These are phyloP conservation scores for Tuber borchii DNA, from an alignment of 495 filamentous ascomycete species.

Conservation along the genomic window DNA sequence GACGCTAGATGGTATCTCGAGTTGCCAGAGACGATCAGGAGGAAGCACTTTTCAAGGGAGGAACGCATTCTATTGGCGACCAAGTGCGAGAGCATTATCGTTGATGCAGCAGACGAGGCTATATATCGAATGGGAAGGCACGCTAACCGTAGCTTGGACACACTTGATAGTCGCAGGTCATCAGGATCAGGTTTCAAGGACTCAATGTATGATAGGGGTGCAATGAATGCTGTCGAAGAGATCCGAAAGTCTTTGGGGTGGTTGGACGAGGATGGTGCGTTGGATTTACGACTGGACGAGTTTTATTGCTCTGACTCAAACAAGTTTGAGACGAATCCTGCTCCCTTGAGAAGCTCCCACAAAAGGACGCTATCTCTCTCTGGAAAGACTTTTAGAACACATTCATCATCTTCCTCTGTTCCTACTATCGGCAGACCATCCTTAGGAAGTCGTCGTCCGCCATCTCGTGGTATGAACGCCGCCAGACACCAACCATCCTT, in stretches of 20 bases:
- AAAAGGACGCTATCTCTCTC: slow-evolving; percentile 36
- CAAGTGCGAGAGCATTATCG: slow-evolving; percentile 53
- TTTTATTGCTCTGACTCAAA: slow-evolving; percentile 25
- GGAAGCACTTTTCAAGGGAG: slow-evolving; percentile 64
- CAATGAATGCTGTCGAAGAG: slow-evolving; percentile 48
- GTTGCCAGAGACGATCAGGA: slow-evolving; percentile 64
- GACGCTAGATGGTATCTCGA: slow-evolving; percentile 66
- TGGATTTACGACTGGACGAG: slow-evolving; percentile 58
- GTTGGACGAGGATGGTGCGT: slow-evolving; percentile 70
- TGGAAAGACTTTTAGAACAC: slow-evolving; percentile 30
- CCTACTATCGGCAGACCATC: slow-evolving; percentile 18
- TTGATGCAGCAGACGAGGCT: slow-evolving; percentile 66
- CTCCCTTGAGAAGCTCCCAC: slow-evolving; percentile 10
- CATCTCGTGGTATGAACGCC: slow-evolving; percentile 31
- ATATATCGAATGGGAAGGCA: slow-evolving; percentile 48
- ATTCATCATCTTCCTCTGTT: slow-evolving; percentile 33
- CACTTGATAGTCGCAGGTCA: slow-evolving; percentile 25
- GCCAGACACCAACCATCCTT: slow-evolving; percentile 41
- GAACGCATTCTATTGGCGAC: slow-evolving; percentile 61
- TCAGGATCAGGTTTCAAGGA: slow-evolving; percentile 40
- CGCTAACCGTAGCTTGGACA: slow-evolving; percentile 27
- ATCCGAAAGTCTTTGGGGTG: slow-evolving; percentile 68
- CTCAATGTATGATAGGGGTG: slow-evolving; percentile 40
- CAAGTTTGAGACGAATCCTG: slow-evolving; percentile 27
- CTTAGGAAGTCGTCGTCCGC: slow-evolving; percentile 36